phyloP scores from a whole-genome alignment of 2,329 filamentous ascomycete genomes.

The Aspergillus nomiae region DNA sequence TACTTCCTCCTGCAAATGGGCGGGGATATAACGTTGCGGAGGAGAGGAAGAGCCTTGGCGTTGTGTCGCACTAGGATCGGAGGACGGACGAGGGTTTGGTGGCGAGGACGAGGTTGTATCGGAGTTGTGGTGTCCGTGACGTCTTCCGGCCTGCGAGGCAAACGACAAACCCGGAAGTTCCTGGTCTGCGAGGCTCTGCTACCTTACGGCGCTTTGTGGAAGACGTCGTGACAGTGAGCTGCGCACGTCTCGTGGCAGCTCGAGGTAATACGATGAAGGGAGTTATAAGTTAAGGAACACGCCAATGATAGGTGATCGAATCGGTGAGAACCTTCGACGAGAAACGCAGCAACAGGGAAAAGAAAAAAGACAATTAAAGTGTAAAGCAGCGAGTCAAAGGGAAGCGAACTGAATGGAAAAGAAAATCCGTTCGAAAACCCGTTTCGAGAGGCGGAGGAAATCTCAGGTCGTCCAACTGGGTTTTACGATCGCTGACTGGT shows the following conservation, averaged over 20 bases:
- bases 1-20: slow-evolving; percentile 58
- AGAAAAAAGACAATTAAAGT: slow-evolving; percentile 2
- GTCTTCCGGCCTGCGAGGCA: slow-evolving; percentile 38
- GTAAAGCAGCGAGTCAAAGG: slow-evolving; percentile 6
- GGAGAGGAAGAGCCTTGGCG: slow-evolving; percentile 33
- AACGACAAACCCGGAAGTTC: slow-evolving; percentile 32
- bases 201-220: slow-evolving; percentile 53
- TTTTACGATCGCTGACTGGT: background rate
- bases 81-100: slow-evolving; percentile 24
- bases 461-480: slow-evolving; percentile 11
- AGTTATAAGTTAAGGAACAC: background rate
- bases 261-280: slow-evolving; percentile 29
- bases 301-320: slow-evolving; percentile 6
- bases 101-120: slow-evolving; percentile 25
- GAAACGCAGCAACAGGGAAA: slow-evolving; percentile 5
- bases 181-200: slow-evolving; percentile 45
- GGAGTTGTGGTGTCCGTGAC: slow-evolving; percentile 32
- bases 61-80: slow-evolving; percentile 26
- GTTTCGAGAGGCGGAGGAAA: slow-evolving; percentile 10
- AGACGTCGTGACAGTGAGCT: slow-evolving; percentile 53
- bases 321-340: slow-evolving; percentile 1
- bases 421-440: slow-evolving; percentile 5
- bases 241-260: slow-evolving; percentile 48
- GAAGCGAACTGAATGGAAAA: slow-evolving; percentile 7
- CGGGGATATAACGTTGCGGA: slow-evolving; percentile 54